Evolutionary conservation across 108 stramenopile species (phyloP), one percentile per base, ranked within the genome.

Genomic region (Pseudonitzschia delicatissima): DNA sequence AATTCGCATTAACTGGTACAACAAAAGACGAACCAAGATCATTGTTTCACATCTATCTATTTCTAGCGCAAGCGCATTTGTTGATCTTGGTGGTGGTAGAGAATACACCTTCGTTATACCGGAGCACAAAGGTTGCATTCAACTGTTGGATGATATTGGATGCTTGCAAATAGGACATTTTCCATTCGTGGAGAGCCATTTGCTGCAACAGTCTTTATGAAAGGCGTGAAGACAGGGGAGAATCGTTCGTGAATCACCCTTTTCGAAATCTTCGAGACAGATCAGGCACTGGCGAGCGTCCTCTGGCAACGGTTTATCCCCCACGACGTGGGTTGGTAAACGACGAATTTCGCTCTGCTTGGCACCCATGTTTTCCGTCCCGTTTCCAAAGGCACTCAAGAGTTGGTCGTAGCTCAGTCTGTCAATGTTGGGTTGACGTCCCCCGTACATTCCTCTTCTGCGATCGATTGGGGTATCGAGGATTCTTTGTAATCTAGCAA

Each of bases 211-310:
- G 1, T 75, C 72, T 18, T 57, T 61, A 79, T 96, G 96, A 76
- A 94, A 96, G 8, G 79, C 82, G 76, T 96, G 96, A 29, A 85
- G 61, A 67, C 96, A 96, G 0, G 86, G 84, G 9, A 96, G 68
- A 28, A 72, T 80, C 39, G 87, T 93, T 36, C 87, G 77, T 40
- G 34, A 37, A 11, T 96, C 91, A 3, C 87, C 91, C 26, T 52
- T 52, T 60, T 83, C 62, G 67, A 90, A 95, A 47, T 94, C 87
- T 44, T 88, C 90, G 18, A 96, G 71, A 55, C 96, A 96, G 35
- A 96, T 90, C 35, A 69, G 66, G 76, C 96, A 96, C 50, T 85
- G 71, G 6, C 80, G 70, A 12, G 73, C 62, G 47, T 85, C 85
- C 33, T 78, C 74, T 1, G 82, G 84, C 7, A 88, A 57, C 32